phyloP scores from a whole-genome alignment of 2,329 filamentous ascomycete genomes.

The Penicillium carneum region DNA sequence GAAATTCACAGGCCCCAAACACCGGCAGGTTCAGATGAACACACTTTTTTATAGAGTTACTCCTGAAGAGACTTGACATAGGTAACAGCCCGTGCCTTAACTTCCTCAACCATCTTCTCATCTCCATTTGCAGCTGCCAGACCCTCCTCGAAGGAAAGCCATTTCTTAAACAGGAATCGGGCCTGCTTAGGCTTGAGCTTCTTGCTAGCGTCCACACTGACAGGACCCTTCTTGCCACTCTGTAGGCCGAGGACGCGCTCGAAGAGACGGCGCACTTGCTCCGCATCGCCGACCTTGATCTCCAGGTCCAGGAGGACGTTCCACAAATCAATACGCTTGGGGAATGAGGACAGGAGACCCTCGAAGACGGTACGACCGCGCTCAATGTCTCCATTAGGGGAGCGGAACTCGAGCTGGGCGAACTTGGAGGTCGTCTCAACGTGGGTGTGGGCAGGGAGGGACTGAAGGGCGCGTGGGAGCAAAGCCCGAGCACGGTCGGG shows the following conservation, averaged over 20 bases:
- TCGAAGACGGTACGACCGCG: conserved; percentile 95
- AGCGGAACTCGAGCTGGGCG: conserved; percentile 89
- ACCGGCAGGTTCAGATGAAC: conserved; percentile 29
- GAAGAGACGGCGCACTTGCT: conserved; percentile 77
- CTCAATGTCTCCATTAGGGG: conserved; percentile 80
- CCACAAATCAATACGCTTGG: conserved; percentile 91
- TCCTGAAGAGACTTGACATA: conserved; percentile 65
- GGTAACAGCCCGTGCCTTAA: conserved; percentile 73
- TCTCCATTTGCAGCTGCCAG: conserved; percentile 61
- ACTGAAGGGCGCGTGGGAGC: conserved; percentile 82
- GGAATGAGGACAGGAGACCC: conserved; percentile 80
- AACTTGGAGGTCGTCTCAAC: conserved; percentile 84
- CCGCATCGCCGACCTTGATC: conserved; percentile 65
- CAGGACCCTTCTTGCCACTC: conserved; percentile 51
- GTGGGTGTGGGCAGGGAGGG: conserved; percentile 73
- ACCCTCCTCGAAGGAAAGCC: conserved; percentile 86
- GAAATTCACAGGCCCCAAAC: conserved; percentile 31
- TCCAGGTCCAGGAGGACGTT: conserved; percentile 90
- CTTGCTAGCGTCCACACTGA: conserved; percentile 57
- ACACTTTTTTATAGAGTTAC: conserved; percentile 30
- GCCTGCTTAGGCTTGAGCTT: conserved; percentile 81
- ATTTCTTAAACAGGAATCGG: conserved; percentile 87
- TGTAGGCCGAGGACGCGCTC: conserved; percentile 69
- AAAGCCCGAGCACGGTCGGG: conserved; percentile 79
- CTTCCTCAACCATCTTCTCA: conserved; percentile 72